These are phyloP conservation scores for Yamadazyma triangularis DNA, from an alignment of 1,139 yeast genomes.

Conservation along the genomic window DNA sequence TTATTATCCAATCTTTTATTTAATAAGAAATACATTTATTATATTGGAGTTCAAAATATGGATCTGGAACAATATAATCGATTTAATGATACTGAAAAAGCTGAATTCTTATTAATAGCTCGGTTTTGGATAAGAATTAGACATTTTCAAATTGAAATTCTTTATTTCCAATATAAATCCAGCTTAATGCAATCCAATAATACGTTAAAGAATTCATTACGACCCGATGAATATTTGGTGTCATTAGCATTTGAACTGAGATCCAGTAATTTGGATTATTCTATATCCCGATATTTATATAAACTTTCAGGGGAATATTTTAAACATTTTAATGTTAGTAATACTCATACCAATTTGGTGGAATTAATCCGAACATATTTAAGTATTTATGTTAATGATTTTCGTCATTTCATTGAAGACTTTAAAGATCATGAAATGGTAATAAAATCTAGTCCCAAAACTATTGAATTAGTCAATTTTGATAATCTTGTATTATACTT, in stretches of 20 bases:
- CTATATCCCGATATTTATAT: constrained; percentile 11
- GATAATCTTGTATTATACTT: constrained; percentile 15
- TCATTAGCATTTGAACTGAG: constrained; percentile 15
- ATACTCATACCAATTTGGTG: constrained; percentile 10
- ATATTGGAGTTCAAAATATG: constrained; percentile 7
- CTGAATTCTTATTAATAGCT: constrained; percentile 18
- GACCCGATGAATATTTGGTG: constrained; percentile 21
- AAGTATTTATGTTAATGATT: constrained; percentile 5
- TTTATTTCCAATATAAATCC: constrained; percentile 30
- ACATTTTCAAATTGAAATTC: constrained; percentile 23
- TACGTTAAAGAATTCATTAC: constrained; percentile 21
- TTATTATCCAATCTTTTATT: constrained; percentile 24
- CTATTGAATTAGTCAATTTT: constrained; percentile 1
- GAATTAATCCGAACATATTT: constrained; percentile 10
- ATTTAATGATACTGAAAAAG: constrained; percentile 3
- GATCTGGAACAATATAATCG: constrained; percentile 4
- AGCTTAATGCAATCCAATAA: constrained; percentile 23
- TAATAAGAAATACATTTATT: constrained; percentile 22
- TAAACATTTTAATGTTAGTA: constrained; percentile 9
- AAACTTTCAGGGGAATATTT: constrained; percentile 24
- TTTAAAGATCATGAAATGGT: not conserved
- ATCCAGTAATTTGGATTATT: constrained; percentile 9
- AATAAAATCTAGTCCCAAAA: too few species aligned
- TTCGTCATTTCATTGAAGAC: constrained; percentile 1
- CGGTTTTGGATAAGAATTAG: constrained; percentile 29